phyloP scores from a whole-genome alignment of 768 basidiomycete genomes.

The Tulasnella sp. region DNA sequence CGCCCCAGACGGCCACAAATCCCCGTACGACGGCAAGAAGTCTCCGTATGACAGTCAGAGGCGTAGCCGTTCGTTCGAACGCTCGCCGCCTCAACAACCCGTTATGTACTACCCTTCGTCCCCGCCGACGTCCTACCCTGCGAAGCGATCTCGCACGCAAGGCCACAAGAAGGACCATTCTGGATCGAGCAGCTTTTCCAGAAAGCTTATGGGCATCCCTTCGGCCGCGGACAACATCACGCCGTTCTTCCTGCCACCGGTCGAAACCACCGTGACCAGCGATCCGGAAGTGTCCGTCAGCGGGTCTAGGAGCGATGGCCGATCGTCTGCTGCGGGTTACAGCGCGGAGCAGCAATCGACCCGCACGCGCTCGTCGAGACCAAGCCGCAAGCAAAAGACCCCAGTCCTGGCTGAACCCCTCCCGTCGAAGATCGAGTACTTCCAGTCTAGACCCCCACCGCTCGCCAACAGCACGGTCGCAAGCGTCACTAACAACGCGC shows the following conservation, averaged over 20 bases:
- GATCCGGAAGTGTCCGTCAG: neutral
- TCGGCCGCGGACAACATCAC: neutral
- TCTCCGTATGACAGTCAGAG: neutral
- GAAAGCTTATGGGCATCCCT: neutral
- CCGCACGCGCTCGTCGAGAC: neutral
- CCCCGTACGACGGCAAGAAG: neutral
- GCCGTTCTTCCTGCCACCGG: conserved; percentile 10
- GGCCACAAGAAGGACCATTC: conserved; percentile 1
- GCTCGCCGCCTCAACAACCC: neutral
- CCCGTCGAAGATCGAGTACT: conserved; percentile 9
- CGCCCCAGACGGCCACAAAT: neutral
- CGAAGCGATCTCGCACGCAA: neutral
- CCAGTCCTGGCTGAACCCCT: neutral
- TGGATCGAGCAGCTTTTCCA: neutral
- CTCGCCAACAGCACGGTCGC: neutral
- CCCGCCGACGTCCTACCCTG: neutral
- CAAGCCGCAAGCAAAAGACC: neutral
- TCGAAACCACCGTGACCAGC: neutral
- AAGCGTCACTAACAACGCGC: neutral
- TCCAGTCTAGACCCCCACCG: neutral
- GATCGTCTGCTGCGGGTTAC: neutral
- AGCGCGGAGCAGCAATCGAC: neutral
- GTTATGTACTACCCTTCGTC: neutral
- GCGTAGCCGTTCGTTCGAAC: neutral
- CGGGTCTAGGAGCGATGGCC: neutral